A percentile compares a stretch with the other conserved stretches of the same genome.
Evolutionary conservation across 2,329 filamentous ascomycete species (phyloP).

Genomic region (Epicoccum sorghinum): DNA sequence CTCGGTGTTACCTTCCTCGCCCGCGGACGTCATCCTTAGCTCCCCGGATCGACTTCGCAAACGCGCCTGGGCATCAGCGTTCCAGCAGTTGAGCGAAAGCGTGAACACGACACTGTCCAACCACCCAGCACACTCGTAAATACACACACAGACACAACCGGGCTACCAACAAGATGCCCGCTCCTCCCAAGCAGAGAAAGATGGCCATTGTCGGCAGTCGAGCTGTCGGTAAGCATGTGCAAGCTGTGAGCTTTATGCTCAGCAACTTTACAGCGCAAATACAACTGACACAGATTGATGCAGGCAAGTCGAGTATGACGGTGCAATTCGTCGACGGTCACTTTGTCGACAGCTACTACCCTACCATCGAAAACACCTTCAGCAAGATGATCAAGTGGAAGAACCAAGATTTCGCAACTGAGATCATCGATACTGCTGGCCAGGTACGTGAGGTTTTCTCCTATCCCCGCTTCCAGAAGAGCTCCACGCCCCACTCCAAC

Average conservation of each 20-base stretch:
- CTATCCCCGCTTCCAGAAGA: slow-evolving; percentile 18
- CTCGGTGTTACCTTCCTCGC: slow-evolving; percentile 15
- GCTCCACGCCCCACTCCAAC: slow-evolving; percentile 22
- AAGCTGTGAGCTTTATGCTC: slow-evolving; percentile 15
- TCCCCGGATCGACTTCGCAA: slow-evolving; percentile 30
- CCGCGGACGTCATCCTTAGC: slow-evolving; percentile 27
- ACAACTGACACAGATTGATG: slow-evolving; percentile 20
- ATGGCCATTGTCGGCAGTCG: slow-evolving; percentile 94
- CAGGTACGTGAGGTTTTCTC: slow-evolving; percentile 65
- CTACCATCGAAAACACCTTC: slow-evolving; percentile 98
- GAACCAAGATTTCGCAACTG: slow-evolving; percentile 89
- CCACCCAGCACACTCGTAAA: slow-evolving; percentile 22
- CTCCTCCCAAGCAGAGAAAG: slow-evolving; percentile 86
- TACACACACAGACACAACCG: not conserved
- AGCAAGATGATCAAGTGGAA: slow-evolving; percentile 93
- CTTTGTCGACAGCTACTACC: slow-evolving; percentile 99
- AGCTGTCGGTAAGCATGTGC: slow-evolving; percentile 73
- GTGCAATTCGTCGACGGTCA: slow-evolving; percentile 97
- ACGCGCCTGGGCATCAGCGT: slow-evolving; percentile 32
- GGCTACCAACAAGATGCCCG: slow-evolving; percentile 60
- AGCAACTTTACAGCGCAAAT: slow-evolving; percentile 12
- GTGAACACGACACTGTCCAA: slow-evolving; percentile 30
- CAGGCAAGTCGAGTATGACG: slow-evolving; percentile 96
- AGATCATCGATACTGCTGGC: slow-evolving; percentile 97
- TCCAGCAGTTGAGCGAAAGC: slow-evolving; percentile 25